A percentile compares a stretch with the other conserved stretches of the same genome.
Conservation (phyloP, 257 asterid species). For the Sherardia arvensis region DNA sequence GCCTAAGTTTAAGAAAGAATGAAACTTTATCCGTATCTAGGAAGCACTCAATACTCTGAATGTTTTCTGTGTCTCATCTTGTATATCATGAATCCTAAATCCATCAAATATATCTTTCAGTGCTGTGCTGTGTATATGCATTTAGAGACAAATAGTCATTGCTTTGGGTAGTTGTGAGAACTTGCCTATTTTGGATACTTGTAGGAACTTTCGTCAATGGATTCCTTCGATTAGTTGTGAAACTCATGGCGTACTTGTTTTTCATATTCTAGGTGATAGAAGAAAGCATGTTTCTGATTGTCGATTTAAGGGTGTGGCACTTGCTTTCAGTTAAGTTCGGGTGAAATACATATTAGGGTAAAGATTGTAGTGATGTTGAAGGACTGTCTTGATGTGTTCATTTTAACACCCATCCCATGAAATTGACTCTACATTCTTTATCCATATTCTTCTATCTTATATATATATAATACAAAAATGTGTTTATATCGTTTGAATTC, state of each 20-base stretch:
- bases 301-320: conserved; percentile 11
- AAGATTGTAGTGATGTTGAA: conserved; percentile 9
- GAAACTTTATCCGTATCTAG: not conserved
- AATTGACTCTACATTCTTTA: not conserved
- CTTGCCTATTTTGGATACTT: not conserved
- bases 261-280: conserved; percentile 20
- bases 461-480: not conserved
- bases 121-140: too few species aligned
- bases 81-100: not conserved
- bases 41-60: not conserved
- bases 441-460: not conserved
- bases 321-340: conserved; percentile 6
- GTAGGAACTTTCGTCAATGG: not conserved
- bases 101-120: not conserved
- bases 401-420: not conserved
- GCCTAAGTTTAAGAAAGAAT: not conserved
- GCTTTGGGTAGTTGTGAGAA: not conserved
- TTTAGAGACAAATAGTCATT: not conserved
- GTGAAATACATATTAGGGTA: conserved; percentile 1
- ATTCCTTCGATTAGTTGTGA: not conserved
- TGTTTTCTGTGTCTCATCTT: not conserved
- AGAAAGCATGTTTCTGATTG: conserved; percentile 5
- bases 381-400: not conserved
- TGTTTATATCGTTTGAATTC: not conserved
- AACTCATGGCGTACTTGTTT: conserved; percentile 4